Percentiles rank a stretch among this genome's conserved stretches.
These are phyloP conservation scores for Solanum verrucosum DNA, from an alignment of 257 asterid species.

Conservation along the genomic window DNA sequence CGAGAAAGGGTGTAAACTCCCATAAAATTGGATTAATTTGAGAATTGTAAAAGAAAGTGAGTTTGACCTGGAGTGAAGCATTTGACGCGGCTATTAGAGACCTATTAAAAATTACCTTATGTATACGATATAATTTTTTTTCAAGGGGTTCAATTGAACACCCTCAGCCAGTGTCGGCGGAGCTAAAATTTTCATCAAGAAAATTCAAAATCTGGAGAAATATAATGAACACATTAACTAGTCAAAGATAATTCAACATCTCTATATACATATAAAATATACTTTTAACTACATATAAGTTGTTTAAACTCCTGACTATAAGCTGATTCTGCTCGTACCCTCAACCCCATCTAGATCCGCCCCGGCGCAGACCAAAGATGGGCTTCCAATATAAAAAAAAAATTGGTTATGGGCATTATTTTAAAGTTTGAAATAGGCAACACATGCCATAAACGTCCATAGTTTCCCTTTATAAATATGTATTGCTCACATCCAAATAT, in stretches of 20 bases:
- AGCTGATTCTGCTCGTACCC: not conserved
- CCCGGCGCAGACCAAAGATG: not conserved
- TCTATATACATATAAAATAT: not conserved
- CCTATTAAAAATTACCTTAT: no score
- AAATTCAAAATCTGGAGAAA: no score
- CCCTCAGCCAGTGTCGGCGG: not conserved
- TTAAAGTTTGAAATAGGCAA: not conserved
- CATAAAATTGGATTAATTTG: not conserved
- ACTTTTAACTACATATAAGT: not conserved
- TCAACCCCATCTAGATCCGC: not conserved
- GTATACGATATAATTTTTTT: no score
- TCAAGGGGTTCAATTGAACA: not conserved
- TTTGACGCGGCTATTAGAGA: not conserved
- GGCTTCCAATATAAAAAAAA: not conserved
- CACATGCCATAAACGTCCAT: constrained; percentile 28
- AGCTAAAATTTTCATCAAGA: not conserved
- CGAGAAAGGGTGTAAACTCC: not conserved
- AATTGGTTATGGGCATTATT: not conserved
- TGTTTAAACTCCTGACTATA: no score
- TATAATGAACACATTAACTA: no score
- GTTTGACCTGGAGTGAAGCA: no score
- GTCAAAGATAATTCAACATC: not conserved
- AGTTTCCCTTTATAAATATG: constrained; percentile 23
- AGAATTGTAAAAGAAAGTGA: not conserved
- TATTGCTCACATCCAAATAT: not conserved